Evolutionary conservation across 1,284 basidiomycete species (phyloP).

Genomic region (Austropuccinia psidii): DNA sequence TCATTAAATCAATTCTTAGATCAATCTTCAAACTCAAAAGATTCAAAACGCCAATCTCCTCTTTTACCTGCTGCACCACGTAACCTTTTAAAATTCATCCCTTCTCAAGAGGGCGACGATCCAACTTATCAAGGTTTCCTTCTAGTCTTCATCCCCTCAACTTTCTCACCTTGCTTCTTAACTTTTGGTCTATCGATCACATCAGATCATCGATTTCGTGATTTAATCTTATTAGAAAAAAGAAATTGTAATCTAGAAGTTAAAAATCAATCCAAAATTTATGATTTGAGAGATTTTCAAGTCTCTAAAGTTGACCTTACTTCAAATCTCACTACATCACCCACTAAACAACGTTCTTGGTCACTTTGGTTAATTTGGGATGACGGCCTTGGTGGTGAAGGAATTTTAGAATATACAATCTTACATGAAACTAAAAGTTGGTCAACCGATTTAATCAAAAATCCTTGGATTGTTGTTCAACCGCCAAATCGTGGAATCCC

Average conservation of each 20-base stretch:
- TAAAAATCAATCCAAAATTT: neutral
- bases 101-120: conserved; percentile 33
- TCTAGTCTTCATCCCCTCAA: conserved; percentile 22
- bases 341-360: conserved; percentile 44
- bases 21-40: neutral
- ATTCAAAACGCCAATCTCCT: neutral
- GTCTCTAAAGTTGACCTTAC: conserved; percentile 21
- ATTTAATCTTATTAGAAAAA: conserved; percentile 30
- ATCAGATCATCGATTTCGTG: conserved; percentile 14
- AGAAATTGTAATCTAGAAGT: conserved; percentile 3
- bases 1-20: neutral
- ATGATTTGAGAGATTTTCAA: conserved; percentile 29
- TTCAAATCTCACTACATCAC: neutral
- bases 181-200: conserved; percentile 33
- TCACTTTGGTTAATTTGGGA: conserved; percentile 51
- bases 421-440: conserved; percentile 29
- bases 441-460: conserved; percentile 39
- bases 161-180: conserved; percentile 20
- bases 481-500: conserved; percentile 59
- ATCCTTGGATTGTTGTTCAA: conserved; percentile 41
- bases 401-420: conserved; percentile 39
- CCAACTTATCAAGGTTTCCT: conserved; percentile 34
- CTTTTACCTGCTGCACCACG: conserved; percentile 33
- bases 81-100: conserved; percentile 15
- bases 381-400: conserved; percentile 42